A percentile compares a stretch with the other conserved stretches of the same genome.
Conservation (phyloP, 345 rosid species). For the Lepidium aucheri region DNA sequence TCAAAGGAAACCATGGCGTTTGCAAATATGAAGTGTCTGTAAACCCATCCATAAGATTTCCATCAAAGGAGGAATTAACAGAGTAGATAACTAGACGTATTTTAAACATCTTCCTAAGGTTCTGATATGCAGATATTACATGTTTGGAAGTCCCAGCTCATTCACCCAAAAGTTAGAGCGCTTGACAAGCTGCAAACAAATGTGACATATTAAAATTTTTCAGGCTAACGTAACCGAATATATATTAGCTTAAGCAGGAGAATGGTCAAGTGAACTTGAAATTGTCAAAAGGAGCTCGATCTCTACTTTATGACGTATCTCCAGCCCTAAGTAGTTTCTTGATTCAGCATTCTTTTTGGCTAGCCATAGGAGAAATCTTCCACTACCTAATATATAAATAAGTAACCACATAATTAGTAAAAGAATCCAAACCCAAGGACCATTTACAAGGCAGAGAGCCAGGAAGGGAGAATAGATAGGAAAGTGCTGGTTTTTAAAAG, state of each 20-base stretch:
- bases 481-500: neutral
- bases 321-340: slow-evolving; percentile 78
- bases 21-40: slow-evolving; percentile 79
- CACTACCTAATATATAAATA: slow-evolving; percentile 54
- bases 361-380: slow-evolving; percentile 88
- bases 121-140: slow-evolving; percentile 35
- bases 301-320: slow-evolving; percentile 77
- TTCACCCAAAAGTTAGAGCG: slow-evolving; percentile 80
- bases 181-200: slow-evolving; percentile 56
- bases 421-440: neutral
- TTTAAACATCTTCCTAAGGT: neutral
- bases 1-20: slow-evolving; percentile 73
- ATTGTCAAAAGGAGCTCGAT: slow-evolving; percentile 23
- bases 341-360: slow-evolving; percentile 50
- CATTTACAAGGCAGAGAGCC: neutral
- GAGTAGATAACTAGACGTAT: neutral
- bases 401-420: neutral
- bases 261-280: slow-evolving; percentile 22
- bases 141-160: slow-evolving; percentile 62
- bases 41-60: slow-evolving; percentile 16
- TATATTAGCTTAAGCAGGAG: slow-evolving; percentile 25
- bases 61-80: slow-evolving; percentile 12
- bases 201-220: neutral
- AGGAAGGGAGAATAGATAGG: neutral
- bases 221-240: slow-evolving; percentile 9